Evolutionary conservation across 805 yeast genomes (phyloP), one percentile per base, ranked within the genome.

Genomic region (Ogataea corticis): DNA sequence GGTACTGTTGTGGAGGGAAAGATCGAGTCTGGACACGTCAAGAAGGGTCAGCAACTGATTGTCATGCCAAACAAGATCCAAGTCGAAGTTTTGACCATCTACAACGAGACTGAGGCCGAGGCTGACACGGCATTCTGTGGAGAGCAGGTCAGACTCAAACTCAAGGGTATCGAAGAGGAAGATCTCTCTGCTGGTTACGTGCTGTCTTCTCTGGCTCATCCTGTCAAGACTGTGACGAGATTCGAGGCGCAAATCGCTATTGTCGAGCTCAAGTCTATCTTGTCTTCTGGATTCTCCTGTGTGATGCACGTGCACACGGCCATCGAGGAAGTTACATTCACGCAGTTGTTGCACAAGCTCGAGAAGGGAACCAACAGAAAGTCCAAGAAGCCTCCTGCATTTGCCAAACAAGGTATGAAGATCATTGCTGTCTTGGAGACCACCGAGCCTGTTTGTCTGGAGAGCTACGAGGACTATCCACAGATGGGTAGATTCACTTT

Each of bases 301-400:
- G 97, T 94, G 45, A 92, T 94, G 97, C 99, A 94, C 65, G 85
- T 94, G 58, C 99, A 94, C 74, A 89, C 98, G 41, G 98, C 98
- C 45, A 90, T 92, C 57, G 98, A 94, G 72, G 99, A 94, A 70
- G 96, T 94, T 42, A 77, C 77, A 19, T 80, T 94, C 64, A 76
- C 83, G 42, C 82, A 83, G 61, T 77, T 94, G 67, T 76, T 90
- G 64, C 98, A 94, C 73, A 90, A 92, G 72, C 76, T 94, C 60
- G 96, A 94, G 69, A 92, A 87, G 75, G 97, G 97, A 52, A 90
- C 98, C 46, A 92, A 92, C 79, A 85, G 97, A 75, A 87, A 83
- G 70, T 87, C 96, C 50, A 94, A 90, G 79, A 90, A 87, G 68
- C 87, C 99, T 28, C 99, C 99, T 50, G 96, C 97, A 41, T 94